These are phyloP conservation scores for Termitomyces heimii DNA, from an alignment of 768 basidiomycete genomes.

Conservation along the genomic window DNA sequence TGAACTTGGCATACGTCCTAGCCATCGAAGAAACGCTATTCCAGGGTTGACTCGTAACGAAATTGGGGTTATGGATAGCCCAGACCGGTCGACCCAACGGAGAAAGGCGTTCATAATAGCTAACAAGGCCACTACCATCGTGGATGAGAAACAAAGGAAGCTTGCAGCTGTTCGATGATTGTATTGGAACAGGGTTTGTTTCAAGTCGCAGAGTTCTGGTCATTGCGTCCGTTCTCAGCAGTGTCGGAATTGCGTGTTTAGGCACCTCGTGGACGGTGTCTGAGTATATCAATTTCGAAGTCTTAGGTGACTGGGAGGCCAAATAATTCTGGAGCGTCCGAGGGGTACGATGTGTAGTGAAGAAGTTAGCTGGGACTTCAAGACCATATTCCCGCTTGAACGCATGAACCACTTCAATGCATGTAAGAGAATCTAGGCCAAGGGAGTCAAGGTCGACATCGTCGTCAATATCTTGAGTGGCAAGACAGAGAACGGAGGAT, in stretches of 20 bases:
- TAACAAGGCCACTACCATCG: slow-evolving; percentile 63
- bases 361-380: slow-evolving; percentile 38
- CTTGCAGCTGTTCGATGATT: slow-evolving; percentile 18
- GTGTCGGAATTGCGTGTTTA: not conserved
- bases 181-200: slow-evolving; percentile 29
- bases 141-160: slow-evolving; percentile 61
- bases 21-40: slow-evolving; percentile 47
- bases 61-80: slow-evolving; percentile 54
- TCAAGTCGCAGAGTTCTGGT: slow-evolving; percentile 18
- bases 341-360: slow-evolving; percentile 34
- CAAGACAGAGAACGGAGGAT: slow-evolving; percentile 41
- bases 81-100: slow-evolving; percentile 49
- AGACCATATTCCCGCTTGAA: slow-evolving; percentile 35
- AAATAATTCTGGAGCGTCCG: slow-evolving; percentile 29
- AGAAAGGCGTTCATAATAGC: slow-evolving; percentile 41
- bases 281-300: not conserved
- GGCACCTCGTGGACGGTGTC: not conserved
- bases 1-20: slow-evolving; percentile 36
- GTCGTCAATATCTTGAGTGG: slow-evolving; percentile 31
- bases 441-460: slow-evolving; percentile 41
- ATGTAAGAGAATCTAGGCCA: slow-evolving; percentile 60
- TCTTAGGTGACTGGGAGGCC: not conserved
- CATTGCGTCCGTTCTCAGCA: slow-evolving; percentile 5
- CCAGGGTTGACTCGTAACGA: slow-evolving; percentile 42
- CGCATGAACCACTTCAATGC: slow-evolving; percentile 53